phyloP scores from a whole-genome alignment of 306 rosid species.

The Prunus salicina region DNA sequence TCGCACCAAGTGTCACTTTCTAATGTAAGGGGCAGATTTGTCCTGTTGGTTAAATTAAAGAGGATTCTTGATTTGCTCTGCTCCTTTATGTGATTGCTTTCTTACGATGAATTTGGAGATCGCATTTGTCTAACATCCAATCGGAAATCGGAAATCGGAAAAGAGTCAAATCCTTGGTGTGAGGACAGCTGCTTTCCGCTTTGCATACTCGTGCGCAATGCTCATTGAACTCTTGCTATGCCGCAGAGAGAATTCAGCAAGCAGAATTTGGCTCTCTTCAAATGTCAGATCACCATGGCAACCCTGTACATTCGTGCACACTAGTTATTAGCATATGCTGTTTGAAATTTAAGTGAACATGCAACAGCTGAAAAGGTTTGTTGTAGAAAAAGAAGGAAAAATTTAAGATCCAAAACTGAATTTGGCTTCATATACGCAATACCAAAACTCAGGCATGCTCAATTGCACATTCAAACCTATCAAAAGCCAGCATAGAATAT shows the following conservation, averaged over 20 bases:
- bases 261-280: slow-evolving; percentile 71
- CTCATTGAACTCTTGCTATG: slow-evolving; percentile 65
- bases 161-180: slow-evolving; percentile 17
- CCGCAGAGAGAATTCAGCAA: slow-evolving; percentile 79
- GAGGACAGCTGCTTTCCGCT: slow-evolving; percentile 45
- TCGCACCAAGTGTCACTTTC: neutral
- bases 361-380: too few relatives aligned
- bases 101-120: neutral
- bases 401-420: neutral
- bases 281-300: slow-evolving; percentile 69
- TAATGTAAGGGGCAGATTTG: neutral
- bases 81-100: neutral
- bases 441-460: neutral
- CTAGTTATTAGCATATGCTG: neutral
- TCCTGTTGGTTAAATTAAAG: neutral
- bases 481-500: neutral
- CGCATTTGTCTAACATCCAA: neutral
- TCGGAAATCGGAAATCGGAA: neutral
- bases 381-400: too few relatives aligned
- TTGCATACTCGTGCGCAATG: slow-evolving; percentile 61
- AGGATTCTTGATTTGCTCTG: neutral
- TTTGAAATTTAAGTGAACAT: neutral
- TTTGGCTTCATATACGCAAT: neutral
- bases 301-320: slow-evolving; percentile 49
- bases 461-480: neutral